Conservation (phyloP, 2,329 filamentous ascomycete species). For the Didymella exigua region DNA sequence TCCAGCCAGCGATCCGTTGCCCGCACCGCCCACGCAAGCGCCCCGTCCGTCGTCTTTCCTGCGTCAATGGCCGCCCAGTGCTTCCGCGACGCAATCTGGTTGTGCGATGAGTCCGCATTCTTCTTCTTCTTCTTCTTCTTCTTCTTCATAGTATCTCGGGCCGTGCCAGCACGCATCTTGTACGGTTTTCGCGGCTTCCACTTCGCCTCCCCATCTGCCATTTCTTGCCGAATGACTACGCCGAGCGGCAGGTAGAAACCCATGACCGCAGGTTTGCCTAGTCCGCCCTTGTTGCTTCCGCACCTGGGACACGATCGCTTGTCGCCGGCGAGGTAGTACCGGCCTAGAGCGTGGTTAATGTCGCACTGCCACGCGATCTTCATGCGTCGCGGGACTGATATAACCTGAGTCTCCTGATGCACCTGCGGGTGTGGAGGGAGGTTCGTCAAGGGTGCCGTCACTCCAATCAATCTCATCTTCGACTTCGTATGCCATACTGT, state of each 20-base stretch:
- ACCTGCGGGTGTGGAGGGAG: neutral
- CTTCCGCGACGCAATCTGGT: slow-evolving; percentile 29
- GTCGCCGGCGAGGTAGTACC: slow-evolving; percentile 39
- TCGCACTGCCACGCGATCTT: slow-evolving; percentile 37
- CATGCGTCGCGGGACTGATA: neutral
- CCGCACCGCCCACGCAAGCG: slow-evolving; percentile 23
- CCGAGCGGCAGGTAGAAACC: slow-evolving; percentile 36
- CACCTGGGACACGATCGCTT: slow-evolving; percentile 33
- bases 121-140: neutral
- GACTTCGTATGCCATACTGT: slow-evolving; percentile 18
- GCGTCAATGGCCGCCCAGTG: slow-evolving; percentile 26
- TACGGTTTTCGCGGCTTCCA: slow-evolving; percentile 31
- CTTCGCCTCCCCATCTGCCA: slow-evolving; percentile 6
- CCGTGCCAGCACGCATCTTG: slow-evolving; percentile 14
- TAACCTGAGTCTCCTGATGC: neutral
- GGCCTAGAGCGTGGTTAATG: slow-evolving; percentile 34
- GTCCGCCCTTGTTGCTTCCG: slow-evolving; percentile 19
- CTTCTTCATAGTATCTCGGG: too few relatives aligned
- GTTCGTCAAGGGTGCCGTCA: slow-evolving; percentile 23
- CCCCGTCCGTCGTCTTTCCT: slow-evolving; percentile 16
- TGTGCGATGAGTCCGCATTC: slow-evolving; percentile 18
- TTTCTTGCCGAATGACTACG: slow-evolving; percentile 26
- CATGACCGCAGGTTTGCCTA: slow-evolving; percentile 23
- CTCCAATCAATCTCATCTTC: slow-evolving; percentile 38
- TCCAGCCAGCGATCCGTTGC: slow-evolving; percentile 27